Conservation (phyloP, 345 rosid genomes). For the Populus deltoides region DNA sequence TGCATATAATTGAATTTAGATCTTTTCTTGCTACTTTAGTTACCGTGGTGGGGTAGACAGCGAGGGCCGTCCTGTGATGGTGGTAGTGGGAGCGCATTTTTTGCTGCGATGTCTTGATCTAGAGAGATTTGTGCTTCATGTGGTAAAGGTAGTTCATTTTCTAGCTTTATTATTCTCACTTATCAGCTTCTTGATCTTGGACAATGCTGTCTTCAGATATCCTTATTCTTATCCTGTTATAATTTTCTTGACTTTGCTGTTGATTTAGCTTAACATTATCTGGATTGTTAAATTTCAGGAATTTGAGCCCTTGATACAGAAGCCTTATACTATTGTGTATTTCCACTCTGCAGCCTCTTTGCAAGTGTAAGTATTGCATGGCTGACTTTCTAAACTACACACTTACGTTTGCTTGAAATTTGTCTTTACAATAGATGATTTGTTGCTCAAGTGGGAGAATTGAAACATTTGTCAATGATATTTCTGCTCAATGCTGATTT, state of each 20-base stretch:
- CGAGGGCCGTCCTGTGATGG: slow-evolving; percentile 95
- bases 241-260: not conserved
- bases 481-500: not conserved
- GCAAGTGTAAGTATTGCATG: slow-evolving; percentile 67
- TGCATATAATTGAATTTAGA: slow-evolving; percentile 12
- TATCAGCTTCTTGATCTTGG: not conserved
- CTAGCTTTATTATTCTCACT: not conserved
- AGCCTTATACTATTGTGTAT: slow-evolving; percentile 87
- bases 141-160: slow-evolving; percentile 55
- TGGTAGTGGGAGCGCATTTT: slow-evolving; percentile 97
- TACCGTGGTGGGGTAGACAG: slow-evolving; percentile 97
- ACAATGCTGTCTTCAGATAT: not conserved
- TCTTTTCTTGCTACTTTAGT: slow-evolving; percentile 42
- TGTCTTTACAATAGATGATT: slow-evolving; percentile 3
- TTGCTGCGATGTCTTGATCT: slow-evolving; percentile 91
- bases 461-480: not conserved
- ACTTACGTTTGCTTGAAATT: not conserved
- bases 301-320: slow-evolving; percentile 93
- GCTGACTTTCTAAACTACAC: slow-evolving; percentile 7
- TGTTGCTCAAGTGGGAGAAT: not conserved
- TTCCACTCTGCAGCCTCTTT: slow-evolving; percentile 93
- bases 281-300: slow-evolving; percentile 57
- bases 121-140: slow-evolving; percentile 79
- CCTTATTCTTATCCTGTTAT: not conserved
- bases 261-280: not conserved